Evolutionary conservation across 768 basidiomycete genomes (phyloP).

Genomic region (Hygrophoropsis aurantiaca): DNA sequence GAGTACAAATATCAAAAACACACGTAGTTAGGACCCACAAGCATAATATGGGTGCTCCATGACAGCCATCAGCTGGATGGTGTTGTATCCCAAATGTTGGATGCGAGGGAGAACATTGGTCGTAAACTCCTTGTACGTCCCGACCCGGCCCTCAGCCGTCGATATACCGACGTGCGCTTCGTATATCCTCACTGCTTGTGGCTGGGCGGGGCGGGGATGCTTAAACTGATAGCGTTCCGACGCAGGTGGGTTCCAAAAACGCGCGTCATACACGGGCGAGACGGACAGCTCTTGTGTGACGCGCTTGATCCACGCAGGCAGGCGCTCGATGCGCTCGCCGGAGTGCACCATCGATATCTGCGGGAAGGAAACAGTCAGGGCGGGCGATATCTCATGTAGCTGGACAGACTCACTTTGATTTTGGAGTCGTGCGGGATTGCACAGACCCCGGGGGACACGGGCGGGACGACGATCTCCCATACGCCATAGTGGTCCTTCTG

Average conservation of each 20-base stretch:
- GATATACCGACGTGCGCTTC: conserved; percentile 99
- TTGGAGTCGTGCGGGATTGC: conserved; percentile 95
- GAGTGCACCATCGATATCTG: conserved; percentile 91
- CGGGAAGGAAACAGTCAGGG: conserved; percentile 1
- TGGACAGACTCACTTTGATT: conserved; percentile 68
- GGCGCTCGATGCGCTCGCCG: conserved; percentile 82
- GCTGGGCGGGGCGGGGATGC: conserved; percentile 66
- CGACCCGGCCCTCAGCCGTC: conserved; percentile 81
- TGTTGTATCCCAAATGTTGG: conserved; percentile 90
- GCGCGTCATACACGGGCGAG: conserved; percentile 91
- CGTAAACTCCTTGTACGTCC: conserved; percentile 96
- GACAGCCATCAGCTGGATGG: conserved; percentile 97
- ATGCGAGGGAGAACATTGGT: conserved; percentile 82
- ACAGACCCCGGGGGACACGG: conserved; percentile 63
- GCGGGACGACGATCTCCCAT: conserved; percentile 81
- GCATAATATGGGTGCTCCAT: conserved; percentile 99
- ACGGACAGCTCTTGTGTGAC: conserved; percentile 91
- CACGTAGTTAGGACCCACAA: conserved; percentile 51
- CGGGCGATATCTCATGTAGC: neutral
- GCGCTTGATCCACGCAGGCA: conserved; percentile 93
- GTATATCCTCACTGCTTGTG: conserved; percentile 77
- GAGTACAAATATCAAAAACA: neutral
- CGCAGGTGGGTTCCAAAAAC: conserved; percentile 96
- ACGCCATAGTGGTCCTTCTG: conserved; percentile 81
- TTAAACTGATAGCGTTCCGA: conserved; percentile 79